These are phyloP conservation scores for Hyparrhenia diplandra DNA, from an alignment of 176 grass and related monocot species.

Conservation along the genomic window DNA sequence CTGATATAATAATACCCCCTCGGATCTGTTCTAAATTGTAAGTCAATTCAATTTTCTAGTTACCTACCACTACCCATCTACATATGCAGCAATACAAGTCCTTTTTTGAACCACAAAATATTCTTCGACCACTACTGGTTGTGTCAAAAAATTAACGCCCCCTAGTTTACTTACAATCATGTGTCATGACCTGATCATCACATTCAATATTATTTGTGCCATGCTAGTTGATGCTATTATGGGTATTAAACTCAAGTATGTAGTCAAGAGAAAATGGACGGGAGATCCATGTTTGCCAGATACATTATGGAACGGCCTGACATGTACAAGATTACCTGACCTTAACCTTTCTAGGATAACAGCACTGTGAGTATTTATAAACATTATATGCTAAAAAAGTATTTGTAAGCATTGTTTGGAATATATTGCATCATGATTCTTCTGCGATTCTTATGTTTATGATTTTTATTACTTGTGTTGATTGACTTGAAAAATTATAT, in stretches of 20 bases:
- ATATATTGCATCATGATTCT: neutral
- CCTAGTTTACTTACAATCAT: too few relatives aligned
- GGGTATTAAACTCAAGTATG: constrained; percentile 38
- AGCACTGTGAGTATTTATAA: constrained; percentile 26
- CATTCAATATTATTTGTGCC: neutral
- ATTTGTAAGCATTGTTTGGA: neutral
- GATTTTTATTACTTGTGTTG: neutral
- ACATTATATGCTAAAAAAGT: neutral
- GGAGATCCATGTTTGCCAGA: constrained; percentile 49
- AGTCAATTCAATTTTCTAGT: too few relatives aligned
- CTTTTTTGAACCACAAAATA: too few relatives aligned
- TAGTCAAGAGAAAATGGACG: constrained; percentile 54
- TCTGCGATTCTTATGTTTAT: neutral
- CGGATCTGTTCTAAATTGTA: too few relatives aligned
- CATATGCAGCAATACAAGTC: too few relatives aligned
- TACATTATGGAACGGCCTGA: constrained; percentile 39
- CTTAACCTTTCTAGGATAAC: constrained; percentile 27
- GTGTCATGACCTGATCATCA: too few relatives aligned
- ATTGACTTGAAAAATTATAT: neutral
- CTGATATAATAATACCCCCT: too few relatives aligned
- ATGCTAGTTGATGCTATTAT: constrained; percentile 40
- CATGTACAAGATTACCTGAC: constrained; percentile 6
- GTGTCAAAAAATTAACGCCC: too few relatives aligned
- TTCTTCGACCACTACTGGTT: too few relatives aligned
- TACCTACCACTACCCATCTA: too few relatives aligned